These are phyloP conservation scores for Arthrobotrys megalospora DNA, from an alignment of 2,329 filamentous ascomycete genomes.

Conservation along the genomic window DNA sequence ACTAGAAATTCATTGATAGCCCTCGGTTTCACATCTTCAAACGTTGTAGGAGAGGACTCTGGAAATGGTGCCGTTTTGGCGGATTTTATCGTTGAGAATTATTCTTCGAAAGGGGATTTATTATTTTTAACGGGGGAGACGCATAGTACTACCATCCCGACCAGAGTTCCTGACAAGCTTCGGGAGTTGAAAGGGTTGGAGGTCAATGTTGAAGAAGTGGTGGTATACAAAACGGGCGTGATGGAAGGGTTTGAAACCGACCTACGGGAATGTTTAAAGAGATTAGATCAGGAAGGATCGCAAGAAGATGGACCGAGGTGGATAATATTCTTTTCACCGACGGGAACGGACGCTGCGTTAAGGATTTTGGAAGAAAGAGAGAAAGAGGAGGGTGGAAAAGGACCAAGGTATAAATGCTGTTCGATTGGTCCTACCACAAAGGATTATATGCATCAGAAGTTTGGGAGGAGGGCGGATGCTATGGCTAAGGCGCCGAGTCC, in stretches of 20 bases:
- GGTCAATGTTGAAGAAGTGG: slow-evolving; percentile 80
- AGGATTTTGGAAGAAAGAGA: slow-evolving; percentile 71
- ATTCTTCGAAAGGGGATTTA: slow-evolving; percentile 73
- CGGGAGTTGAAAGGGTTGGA: slow-evolving; percentile 71
- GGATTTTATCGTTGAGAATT: slow-evolving; percentile 83
- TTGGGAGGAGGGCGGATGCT: slow-evolving; percentile 80
- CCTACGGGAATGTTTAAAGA: slow-evolving; percentile 73
- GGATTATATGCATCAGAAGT: slow-evolving; percentile 77
- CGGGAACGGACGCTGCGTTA: slow-evolving; percentile 76
- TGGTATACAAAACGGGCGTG: slow-evolving; percentile 88
- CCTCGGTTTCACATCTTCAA: slow-evolving; percentile 70
- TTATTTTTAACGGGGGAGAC: slow-evolving; percentile 93
- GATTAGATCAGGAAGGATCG: slow-evolving; percentile 67
- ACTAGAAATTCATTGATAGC: slow-evolving; percentile 80
- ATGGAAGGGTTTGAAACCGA: slow-evolving; percentile 82
- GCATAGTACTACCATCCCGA: slow-evolving; percentile 87
- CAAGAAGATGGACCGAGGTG: slow-evolving; percentile 71
- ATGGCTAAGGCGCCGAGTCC: slow-evolving; percentile 86
- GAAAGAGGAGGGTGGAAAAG: slow-evolving; percentile 68
- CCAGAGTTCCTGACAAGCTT: slow-evolving; percentile 70
- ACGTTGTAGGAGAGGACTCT: slow-evolving; percentile 83
- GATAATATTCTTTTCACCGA: slow-evolving; percentile 82
- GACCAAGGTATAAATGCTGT: slow-evolving; percentile 76
- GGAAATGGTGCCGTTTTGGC: slow-evolving; percentile 88
- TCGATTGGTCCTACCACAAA: slow-evolving; percentile 95